A percentile compares a stretch with the other conserved stretches of the same genome.
These are phyloP conservation scores for Didymella lethalis DNA, from an alignment of 2,329 filamentous ascomycete species.

Conservation along the genomic window DNA sequence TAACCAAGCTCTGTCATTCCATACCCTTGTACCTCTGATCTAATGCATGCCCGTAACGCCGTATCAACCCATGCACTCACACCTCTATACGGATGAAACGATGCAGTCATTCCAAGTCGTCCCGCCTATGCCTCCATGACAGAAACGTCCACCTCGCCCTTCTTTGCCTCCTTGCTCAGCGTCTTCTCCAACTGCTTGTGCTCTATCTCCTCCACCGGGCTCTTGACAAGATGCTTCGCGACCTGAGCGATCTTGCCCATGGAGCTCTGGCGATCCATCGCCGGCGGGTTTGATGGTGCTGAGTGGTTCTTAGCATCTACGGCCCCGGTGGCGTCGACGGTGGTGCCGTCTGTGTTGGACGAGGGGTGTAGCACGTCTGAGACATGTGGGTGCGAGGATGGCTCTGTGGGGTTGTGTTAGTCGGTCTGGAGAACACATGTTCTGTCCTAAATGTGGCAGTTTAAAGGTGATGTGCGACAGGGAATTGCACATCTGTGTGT, in stretches of 20 bases:
- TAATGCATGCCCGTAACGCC: not conserved
- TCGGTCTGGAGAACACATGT: not conserved
- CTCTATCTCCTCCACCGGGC: slow-evolving; percentile 20
- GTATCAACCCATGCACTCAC: not conserved
- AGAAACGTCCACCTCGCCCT: slow-evolving; percentile 15
- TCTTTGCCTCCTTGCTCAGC: slow-evolving; percentile 14
- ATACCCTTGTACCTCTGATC: not conserved
- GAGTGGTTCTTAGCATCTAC: slow-evolving; percentile 4
- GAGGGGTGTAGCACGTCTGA: not conserved
- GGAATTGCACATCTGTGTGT: not conserved
- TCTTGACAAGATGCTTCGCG: slow-evolving; percentile 15
- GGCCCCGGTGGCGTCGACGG: not conserved
- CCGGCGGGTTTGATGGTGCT: not conserved
- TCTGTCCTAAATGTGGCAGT: not conserved
- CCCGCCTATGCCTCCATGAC: slow-evolving; percentile 9
- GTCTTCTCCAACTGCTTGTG: slow-evolving; percentile 13
- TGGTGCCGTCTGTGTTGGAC: slow-evolving; percentile 6
- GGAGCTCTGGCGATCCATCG: slow-evolving; percentile 9
- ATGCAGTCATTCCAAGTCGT: not conserved
- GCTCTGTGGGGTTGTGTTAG: slow-evolving; percentile 5
- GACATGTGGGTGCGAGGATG: slow-evolving; percentile 6
- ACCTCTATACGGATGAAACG: not conserved
- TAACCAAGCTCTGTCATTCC: not conserved
- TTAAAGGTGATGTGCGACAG: not conserved
- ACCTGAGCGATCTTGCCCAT: slow-evolving; percentile 14